Evolutionary conservation across 768 basidiomycete genomes (phyloP).

Genomic region (Pleurotus cornucopiae): DNA sequence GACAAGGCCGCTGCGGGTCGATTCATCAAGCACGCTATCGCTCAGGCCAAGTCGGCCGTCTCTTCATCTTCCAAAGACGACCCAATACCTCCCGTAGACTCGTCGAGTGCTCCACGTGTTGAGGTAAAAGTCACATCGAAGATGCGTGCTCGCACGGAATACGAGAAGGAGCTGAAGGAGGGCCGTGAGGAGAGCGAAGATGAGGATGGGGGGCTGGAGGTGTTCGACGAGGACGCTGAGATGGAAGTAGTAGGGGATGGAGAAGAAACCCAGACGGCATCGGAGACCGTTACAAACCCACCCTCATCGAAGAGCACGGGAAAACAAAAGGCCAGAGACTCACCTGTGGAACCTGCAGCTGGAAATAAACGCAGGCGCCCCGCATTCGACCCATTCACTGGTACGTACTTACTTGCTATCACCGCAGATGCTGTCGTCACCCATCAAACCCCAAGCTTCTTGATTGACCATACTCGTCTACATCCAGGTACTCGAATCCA

Average conservation of each 20-base stretch:
- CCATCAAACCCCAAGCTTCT: too few species aligned
- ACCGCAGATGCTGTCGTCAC: too few species aligned
- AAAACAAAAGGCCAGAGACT: not conserved
- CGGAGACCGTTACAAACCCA: not conserved
- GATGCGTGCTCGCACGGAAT: conserved; percentile 66
- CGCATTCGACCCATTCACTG: conserved; percentile 63
- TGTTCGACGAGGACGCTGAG: conserved; percentile 31
- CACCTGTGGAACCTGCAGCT: not conserved
- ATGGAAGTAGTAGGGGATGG: conserved; percentile 7
- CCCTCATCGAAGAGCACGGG: not conserved
- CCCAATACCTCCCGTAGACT: conserved; percentile 8
- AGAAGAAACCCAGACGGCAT: conserved; percentile 13
- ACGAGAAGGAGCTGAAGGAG: conserved; percentile 52
- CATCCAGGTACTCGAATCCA: too few species aligned
- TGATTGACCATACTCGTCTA: too few species aligned
- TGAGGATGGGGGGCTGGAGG: conserved; percentile 27
- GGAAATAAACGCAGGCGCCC: conserved; percentile 46
- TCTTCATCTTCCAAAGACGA: conserved; percentile 26
- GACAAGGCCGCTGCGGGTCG: conserved; percentile 79
- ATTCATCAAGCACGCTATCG: conserved; percentile 82
- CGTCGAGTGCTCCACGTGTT: conserved; percentile 20
- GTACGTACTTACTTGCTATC: conserved; percentile 24
- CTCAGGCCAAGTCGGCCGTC: conserved; percentile 47
- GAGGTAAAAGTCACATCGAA: conserved; percentile 63
- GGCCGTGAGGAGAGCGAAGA: conserved; percentile 42